Conservation (phyloP, 2,329 filamentous ascomycete species). For the Colletotrichum higginsianum region DNA sequence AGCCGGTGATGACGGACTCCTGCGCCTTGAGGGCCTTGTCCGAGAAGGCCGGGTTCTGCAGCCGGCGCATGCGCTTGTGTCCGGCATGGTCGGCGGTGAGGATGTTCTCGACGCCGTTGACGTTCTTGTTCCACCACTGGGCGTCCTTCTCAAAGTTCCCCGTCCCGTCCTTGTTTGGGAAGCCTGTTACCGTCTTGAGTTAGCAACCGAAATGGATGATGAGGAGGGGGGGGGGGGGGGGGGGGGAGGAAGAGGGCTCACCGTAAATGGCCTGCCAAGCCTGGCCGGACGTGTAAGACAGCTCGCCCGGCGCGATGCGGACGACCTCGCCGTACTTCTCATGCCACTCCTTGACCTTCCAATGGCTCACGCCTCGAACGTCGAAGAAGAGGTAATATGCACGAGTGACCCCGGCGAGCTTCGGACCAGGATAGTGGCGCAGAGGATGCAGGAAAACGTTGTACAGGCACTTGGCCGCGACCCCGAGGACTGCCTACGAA, state of each 20-base stretch:
- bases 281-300: slow-evolving; percentile 54
- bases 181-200: slow-evolving; percentile 3
- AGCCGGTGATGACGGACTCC: slow-evolving; percentile 48
- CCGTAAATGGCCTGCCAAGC: slow-evolving; percentile 60
- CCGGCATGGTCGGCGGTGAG: slow-evolving; percentile 37
- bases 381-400: slow-evolving; percentile 39
- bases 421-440: slow-evolving; percentile 50
- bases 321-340: slow-evolving; percentile 53
- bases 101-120: slow-evolving; percentile 40
- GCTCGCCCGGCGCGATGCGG: slow-evolving; percentile 55
- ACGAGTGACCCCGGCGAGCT: slow-evolving; percentile 40
- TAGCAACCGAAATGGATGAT: neutral
- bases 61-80: slow-evolving; percentile 45
- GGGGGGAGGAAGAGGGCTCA: neutral
- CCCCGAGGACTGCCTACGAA: slow-evolving; percentile 19
- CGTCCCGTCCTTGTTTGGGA: slow-evolving; percentile 27
- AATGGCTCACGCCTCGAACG: slow-evolving; percentile 33
- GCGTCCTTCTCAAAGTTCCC: slow-evolving; percentile 39
- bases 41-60: slow-evolving; percentile 50
- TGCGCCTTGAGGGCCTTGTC: slow-evolving; percentile 50
- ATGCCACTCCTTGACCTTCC: slow-evolving; percentile 44
- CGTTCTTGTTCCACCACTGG: slow-evolving; percentile 41
- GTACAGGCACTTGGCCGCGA: slow-evolving; percentile 44
- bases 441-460: slow-evolving; percentile 51
- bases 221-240: too few relatives aligned